These are phyloP conservation scores for Hygrophorus pudorinus DNA, from an alignment of 768 basidiomycete genomes.

Conservation along the genomic window DNA sequence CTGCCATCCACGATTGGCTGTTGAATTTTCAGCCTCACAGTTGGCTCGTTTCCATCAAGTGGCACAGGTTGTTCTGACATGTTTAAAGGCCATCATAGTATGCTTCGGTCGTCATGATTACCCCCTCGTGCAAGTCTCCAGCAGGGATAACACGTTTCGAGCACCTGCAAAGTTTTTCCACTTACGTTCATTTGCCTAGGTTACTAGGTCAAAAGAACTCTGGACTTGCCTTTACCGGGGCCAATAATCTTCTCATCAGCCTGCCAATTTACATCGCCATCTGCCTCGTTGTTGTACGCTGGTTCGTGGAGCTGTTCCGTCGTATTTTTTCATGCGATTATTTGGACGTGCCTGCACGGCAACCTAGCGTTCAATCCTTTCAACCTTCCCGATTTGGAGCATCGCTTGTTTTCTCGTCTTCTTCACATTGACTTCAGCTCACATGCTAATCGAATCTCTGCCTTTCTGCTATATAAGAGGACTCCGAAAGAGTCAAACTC, in stretches of 20 bases:
- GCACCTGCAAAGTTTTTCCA: background rate
- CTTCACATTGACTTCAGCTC: background rate
- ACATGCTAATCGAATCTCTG: conserved; percentile 3
- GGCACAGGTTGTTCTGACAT: no score
- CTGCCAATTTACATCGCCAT: conserved; percentile 1
- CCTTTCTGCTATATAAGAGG: conserved; percentile 1
- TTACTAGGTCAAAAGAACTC: background rate
- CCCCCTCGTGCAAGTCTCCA: conserved; percentile 4
- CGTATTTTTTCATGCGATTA: background rate
- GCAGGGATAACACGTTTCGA: conserved; percentile 1
- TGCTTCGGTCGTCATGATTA: background rate
- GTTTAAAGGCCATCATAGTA: background rate
- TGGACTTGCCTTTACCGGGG: conserved; percentile 1
- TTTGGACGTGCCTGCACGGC: no score
- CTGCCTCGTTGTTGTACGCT: conserved; percentile 1
- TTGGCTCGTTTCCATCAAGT: no score
- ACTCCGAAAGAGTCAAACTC: conserved; percentile 14
- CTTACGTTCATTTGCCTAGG: conserved; percentile 1
- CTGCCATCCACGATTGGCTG: no score
- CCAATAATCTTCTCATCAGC: background rate
- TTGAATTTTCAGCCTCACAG: no score
- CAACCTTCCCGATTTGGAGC: conserved; percentile 40
- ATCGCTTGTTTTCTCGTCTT: conserved; percentile 33
- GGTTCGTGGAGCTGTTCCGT: conserved; percentile 2
- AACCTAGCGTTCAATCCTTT: conserved; percentile 19